Percentiles rank a stretch among this genome's conserved stretches.
These are phyloP conservation scores for Aspergillus fumigatus DNA, from an alignment of 2,329 filamentous ascomycete species.

Conservation along the genomic window DNA sequence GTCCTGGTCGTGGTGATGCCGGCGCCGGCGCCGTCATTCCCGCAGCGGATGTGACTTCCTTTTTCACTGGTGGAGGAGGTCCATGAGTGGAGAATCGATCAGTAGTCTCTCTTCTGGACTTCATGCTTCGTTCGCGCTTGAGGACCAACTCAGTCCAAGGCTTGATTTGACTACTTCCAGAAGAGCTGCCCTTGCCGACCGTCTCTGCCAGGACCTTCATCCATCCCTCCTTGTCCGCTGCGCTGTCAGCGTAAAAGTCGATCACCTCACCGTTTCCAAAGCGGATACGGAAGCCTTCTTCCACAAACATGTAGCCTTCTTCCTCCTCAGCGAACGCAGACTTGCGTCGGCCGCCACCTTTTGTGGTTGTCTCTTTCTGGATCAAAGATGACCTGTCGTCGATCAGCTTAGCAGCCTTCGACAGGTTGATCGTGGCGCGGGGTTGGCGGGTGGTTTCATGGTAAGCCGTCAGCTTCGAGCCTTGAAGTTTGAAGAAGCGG, in stretches of 20 bases:
- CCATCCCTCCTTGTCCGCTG: conserved; percentile 86
- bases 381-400: conserved; percentile 82
- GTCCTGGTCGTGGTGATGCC: conserved; percentile 28
- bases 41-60: conserved; percentile 19
- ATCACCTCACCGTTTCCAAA: conserved; percentile 98
- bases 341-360: conserved; percentile 74
- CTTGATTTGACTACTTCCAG: conserved; percentile 43
- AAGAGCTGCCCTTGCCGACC: conserved; percentile 52
- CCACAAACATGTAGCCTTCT: conserved; percentile 99
- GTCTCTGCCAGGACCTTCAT: conserved; percentile 79
- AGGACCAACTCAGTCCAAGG: conserved; percentile 62
- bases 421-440: conserved; percentile 91
- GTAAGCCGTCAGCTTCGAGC: conserved; percentile 88
- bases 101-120: conserved; percentile 25
- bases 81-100: conserved; percentile 21
- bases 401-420: conserved; percentile 87
- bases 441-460: conserved; percentile 94
- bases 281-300: conserved; percentile 96
- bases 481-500: conserved; percentile 91
- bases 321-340: conserved; percentile 97
- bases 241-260: conserved; percentile 93
- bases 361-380: conserved; percentile 75
- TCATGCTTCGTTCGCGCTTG: conserved; percentile 40
- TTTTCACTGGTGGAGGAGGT: conserved; percentile 22
- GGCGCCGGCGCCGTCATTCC: conserved; percentile 27